A percentile compares a stretch with the other conserved stretches of the same genome.
Evolutionary conservation across 176 grass and related monocot species (phyloP).

Genomic region (Rhynchospora breviuscula): DNA sequence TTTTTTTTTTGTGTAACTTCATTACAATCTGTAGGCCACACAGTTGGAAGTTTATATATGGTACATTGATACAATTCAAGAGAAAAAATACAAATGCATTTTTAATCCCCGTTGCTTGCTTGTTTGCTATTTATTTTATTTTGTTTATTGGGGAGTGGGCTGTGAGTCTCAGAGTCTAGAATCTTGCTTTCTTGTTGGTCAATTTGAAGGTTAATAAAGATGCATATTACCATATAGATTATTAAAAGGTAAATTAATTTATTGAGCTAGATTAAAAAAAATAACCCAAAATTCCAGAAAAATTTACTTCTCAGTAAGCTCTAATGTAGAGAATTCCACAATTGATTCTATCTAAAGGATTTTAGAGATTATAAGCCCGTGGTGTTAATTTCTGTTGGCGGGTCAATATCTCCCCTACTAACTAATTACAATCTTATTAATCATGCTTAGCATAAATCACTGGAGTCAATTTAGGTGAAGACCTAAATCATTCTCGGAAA

Average conservation of each 20-base stretch:
- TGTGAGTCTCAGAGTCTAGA: too few species aligned
- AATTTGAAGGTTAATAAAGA: too few species aligned
- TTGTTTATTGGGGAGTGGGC: too few species aligned
- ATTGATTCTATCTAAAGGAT: background rate
- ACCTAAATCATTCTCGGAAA: background rate
- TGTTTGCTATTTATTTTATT: background rate
- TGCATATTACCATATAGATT: too few species aligned
- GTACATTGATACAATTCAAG: background rate
- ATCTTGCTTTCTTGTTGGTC: too few species aligned
- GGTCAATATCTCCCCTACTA: conserved; percentile 12
- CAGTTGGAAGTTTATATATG: background rate
- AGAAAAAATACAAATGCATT: background rate
- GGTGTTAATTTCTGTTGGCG: conserved; percentile 1
- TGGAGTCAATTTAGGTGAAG: background rate
- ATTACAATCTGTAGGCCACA: background rate
- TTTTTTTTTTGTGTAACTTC: background rate
- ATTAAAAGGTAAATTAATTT: too few species aligned
- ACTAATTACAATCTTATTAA: background rate
- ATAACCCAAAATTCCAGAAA: too few species aligned
- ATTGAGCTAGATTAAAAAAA: too few species aligned
- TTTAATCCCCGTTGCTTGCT: background rate
- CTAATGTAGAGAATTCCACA: background rate
- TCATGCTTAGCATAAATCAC: background rate
- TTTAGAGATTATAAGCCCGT: background rate
- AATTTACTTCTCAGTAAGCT: too few species aligned